Conservation (phyloP, 257 asterid genomes). For the Solanum pinnatisectum region DNA sequence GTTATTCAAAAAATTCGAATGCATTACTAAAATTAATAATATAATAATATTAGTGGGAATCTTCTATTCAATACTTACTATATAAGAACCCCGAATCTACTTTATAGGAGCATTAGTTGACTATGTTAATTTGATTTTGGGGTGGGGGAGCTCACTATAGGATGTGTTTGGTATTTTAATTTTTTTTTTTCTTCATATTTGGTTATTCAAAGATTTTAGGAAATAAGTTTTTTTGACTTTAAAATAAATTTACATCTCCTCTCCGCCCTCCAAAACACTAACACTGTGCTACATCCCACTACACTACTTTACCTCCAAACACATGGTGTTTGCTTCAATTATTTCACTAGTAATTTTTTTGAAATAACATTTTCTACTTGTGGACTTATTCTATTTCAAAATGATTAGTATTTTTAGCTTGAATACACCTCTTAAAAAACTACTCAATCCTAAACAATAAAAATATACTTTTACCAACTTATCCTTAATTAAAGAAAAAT, state of each 20-base stretch:
- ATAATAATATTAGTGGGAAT: neutral
- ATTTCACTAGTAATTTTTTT: no score
- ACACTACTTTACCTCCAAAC: neutral
- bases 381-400: no score
- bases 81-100: neutral
- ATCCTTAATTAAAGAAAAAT: neutral
- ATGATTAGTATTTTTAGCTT: neutral
- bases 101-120: neutral
- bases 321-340: no score
- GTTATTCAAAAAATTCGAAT: no score
- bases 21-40: neutral
- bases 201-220: no score
- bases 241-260: no score
- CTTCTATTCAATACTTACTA: neutral
- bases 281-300: neutral
- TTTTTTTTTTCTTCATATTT: neutral
- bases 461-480: neutral
- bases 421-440: no score
- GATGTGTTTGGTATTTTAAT: no score
- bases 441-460: neutral
- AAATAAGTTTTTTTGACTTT: no score
- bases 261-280: no score
- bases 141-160: neutral
- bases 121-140: neutral
- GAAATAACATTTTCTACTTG: neutral